phyloP scores from a whole-genome alignment of 2,329 filamentous ascomycete species.

The Colletotrichum cuscutae region DNA sequence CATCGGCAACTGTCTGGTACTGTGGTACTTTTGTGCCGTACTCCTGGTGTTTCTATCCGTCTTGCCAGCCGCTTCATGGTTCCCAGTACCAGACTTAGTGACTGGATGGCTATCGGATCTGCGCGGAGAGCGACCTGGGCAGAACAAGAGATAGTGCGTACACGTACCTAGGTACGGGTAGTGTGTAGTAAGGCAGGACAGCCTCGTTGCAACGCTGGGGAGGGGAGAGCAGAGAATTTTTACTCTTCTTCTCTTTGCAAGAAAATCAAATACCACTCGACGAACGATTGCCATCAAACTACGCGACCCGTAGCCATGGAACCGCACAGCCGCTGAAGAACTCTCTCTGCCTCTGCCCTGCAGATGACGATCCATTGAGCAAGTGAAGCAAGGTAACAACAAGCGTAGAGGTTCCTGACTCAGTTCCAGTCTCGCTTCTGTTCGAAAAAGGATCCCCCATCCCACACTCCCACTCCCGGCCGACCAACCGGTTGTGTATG shows the following conservation, averaged over 20 bases:
- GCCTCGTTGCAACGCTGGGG: slow-evolving; percentile 2
- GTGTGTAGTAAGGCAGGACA: neutral
- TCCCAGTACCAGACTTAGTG: neutral
- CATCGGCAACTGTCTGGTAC: slow-evolving; percentile 6
- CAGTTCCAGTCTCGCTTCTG: neutral
- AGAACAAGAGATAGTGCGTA: neutral
- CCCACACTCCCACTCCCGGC: neutral
- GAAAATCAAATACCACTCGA: neutral
- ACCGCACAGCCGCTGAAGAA: neutral
- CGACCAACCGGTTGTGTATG: neutral
- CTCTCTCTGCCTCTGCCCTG: neutral
- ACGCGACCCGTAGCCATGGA: neutral
- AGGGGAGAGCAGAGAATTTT: neutral
- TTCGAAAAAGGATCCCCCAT: neutral
- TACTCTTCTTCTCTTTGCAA: neutral
- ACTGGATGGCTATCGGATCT: neutral
- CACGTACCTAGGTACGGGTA: too few relatives aligned
- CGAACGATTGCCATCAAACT: neutral
- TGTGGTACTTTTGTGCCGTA: neutral
- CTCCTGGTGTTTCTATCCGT: neutral
- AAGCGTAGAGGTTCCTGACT: slow-evolving; percentile 5
- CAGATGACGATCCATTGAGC: neutral
- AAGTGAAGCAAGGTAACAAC: neutral
- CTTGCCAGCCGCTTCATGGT: neutral
- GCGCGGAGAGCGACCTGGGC: neutral